Evolutionary conservation across 176 grass and related monocot genomes (phyloP).

Genomic region (Lolium rigidum): DNA sequence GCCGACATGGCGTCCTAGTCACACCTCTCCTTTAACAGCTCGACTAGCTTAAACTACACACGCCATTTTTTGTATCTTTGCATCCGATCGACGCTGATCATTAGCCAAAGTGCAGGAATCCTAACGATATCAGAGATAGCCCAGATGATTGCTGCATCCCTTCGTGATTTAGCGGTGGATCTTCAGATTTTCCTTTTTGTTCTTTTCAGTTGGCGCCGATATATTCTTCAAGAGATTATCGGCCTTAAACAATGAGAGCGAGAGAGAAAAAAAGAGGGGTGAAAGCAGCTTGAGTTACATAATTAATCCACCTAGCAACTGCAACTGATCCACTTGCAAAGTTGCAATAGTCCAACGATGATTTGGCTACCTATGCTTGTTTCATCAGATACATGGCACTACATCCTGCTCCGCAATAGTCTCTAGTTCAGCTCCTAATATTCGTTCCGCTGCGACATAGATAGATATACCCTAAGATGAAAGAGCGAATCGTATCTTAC

Average conservation of each 20-base stretch:
- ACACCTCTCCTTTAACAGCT: not conserved
- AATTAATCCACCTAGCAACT: not conserved
- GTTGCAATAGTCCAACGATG: not conserved
- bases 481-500: constrained; percentile 1
- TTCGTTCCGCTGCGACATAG: not conserved
- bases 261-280: not conserved
- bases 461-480: too few relatives aligned
- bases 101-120: too few relatives aligned
- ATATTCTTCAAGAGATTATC: not conserved
- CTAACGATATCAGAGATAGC: too few relatives aligned
- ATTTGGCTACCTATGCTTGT: not conserved
- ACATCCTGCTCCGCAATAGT: not conserved
- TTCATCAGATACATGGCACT: constrained; percentile 1
- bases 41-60: not conserved
- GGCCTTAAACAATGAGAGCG: not conserved
- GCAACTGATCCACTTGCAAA: not conserved
- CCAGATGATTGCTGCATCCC: too few relatives aligned
- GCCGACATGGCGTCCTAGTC: not conserved
- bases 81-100: not conserved
- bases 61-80: not conserved
- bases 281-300: not conserved
- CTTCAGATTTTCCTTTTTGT: not conserved
- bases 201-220: not conserved
- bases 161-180: too few relatives aligned
- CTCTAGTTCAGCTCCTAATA: not conserved